Base-by-base conservation (phyloP, 1,139 yeast species). In the Hemisphaericaspora xylanilytica region DNA sequence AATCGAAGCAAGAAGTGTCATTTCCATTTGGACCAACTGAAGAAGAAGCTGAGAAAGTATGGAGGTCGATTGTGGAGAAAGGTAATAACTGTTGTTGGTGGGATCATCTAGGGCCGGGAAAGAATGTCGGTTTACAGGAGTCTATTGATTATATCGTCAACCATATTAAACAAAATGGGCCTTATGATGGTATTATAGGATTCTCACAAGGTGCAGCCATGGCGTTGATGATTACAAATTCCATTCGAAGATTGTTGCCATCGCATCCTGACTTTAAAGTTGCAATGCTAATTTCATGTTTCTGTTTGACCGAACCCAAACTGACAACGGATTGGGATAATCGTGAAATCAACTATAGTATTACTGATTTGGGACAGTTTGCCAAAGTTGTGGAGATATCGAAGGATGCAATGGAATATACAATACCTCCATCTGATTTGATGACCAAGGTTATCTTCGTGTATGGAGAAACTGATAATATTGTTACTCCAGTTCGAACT, bases 151-250 rank as follows among this genome's bases (percentile, higher is more conserved):
- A 73, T n/a, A 72, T 90, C 17, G 64, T 70, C 20, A 60, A 68
- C 1, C 71, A 81, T 41, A 80, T 87, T 47, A 67, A 70, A 34
- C 64, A 70, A 44, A 71, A 88, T 46, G 97, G 97, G 0, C 97
- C 97, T 0, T 89, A 83, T 54, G 83, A 81, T 40, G 97, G 97
- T 3, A 70, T 90, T 21, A 65, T 92, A 40, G 97, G 97, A 3
- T 92, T 90, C 57, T 83, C 94, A 14, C 97, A 92, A 59, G 98
- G 98, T 46, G 94, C 96, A 1, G 95, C 95, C 3, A 65, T 92
- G 56, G 78, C 94, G 1, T 79, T 81, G 3, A 66, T 79, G 18
- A 51, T 80, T 8, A 62, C 80, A 28, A 76, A 75, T 47, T 59
- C 62, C 17, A 63, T 79, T 40, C 47, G 48, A 10, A 58, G 61